A percentile compares a stretch with the other conserved stretches of the same genome.
phyloP scores from a whole-genome alignment of 2,329 filamentous ascomycete species.

The Tolypocladium amazonense region DNA sequence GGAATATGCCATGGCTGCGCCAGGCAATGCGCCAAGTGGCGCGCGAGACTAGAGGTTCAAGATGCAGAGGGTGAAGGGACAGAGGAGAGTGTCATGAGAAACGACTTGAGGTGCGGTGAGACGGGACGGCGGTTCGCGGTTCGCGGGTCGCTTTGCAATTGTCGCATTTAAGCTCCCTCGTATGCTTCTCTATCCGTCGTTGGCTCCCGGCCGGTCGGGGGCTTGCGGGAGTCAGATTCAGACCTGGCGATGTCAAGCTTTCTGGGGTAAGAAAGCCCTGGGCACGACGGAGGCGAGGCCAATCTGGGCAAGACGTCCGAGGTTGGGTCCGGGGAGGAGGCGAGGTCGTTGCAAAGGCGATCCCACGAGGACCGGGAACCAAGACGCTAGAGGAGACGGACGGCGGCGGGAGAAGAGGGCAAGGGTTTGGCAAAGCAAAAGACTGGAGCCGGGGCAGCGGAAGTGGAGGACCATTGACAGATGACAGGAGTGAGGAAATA shows the following conservation, averaged over 20 bases:
- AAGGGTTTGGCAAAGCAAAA: background rate
- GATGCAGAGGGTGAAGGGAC: background rate
- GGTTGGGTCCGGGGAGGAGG: background rate
- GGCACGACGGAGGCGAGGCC: background rate
- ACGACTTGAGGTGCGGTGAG: background rate
- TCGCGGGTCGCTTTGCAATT: background rate
- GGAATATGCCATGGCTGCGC: slow-evolving; percentile 13
- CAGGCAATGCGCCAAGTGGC: background rate
- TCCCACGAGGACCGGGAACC: background rate
- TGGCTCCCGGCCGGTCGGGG: background rate
- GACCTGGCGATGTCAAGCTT: background rate
- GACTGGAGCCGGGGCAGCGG: background rate
- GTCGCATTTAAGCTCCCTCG: background rate
- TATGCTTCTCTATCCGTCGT: background rate
- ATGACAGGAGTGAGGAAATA: background rate
- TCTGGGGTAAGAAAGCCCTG: background rate
- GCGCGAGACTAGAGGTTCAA: background rate
- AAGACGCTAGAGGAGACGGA: background rate
- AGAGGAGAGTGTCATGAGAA: background rate
- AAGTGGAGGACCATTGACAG: background rate
- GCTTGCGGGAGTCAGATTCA: background rate
- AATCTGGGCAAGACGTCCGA: background rate
- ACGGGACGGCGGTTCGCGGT: background rate
- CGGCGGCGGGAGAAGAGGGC: background rate
- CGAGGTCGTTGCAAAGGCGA: background rate